Evolutionary conservation across 176 grass and related monocot genomes (phyloP).

Genomic region (Oryza meridionalis): DNA sequence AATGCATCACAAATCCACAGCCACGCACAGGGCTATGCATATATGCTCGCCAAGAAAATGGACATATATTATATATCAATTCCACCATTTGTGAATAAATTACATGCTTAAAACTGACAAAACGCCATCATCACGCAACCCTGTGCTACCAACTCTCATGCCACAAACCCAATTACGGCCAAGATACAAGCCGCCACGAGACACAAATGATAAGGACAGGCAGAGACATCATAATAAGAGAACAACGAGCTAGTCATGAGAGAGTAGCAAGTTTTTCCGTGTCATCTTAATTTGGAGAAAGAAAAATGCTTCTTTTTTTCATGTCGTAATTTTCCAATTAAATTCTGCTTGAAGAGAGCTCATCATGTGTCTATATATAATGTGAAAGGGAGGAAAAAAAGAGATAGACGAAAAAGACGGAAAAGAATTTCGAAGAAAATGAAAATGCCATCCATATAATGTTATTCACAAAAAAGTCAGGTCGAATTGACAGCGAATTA

Average conservation of each 20-base stretch:
- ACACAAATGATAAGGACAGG: neutral
- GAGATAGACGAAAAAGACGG: neutral
- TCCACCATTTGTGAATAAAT: neutral
- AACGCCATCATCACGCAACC: neutral
- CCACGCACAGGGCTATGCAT: neutral
- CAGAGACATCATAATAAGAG: neutral
- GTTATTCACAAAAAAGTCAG: neutral
- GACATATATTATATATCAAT: neutral
- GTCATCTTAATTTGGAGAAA: neutral
- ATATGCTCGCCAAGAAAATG: neutral
- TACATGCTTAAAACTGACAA: neutral
- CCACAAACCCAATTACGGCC: neutral
- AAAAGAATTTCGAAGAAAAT: neutral
- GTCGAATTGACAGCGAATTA: neutral
- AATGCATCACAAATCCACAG: neutral
- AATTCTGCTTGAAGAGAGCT: neutral
- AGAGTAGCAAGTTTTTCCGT: neutral
- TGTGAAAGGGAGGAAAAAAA: neutral
- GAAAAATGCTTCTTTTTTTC: neutral
- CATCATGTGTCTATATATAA: neutral
- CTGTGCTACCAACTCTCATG: slow-evolving; percentile 2
- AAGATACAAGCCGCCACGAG: neutral
- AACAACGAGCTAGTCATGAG: neutral
- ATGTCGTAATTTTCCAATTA: neutral
- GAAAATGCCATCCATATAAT: neutral